Evolutionary conservation across 2,329 filamentous ascomycete species (phyloP).

Genomic region (Monilinia fructicola): DNA sequence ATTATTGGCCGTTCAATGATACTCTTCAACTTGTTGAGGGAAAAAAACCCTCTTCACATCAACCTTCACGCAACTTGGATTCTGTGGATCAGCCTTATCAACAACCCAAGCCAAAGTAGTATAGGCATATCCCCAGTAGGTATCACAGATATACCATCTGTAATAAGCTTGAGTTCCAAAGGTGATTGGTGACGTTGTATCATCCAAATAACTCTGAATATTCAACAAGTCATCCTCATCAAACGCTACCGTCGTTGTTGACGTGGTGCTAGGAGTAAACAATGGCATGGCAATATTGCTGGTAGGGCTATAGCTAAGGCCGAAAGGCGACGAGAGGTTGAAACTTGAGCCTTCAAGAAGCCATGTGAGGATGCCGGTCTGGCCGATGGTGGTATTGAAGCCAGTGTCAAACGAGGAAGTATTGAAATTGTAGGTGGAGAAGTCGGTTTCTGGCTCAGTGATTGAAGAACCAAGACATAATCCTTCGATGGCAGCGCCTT

Average conservation of each 20-base stretch:
- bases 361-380: constrained; percentile 34
- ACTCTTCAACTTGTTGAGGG: not conserved
- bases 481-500: constrained; percentile 49
- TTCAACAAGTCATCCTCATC: constrained; percentile 43
- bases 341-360: constrained; percentile 34
- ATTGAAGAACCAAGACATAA: constrained; percentile 43
- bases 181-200: constrained; percentile 41
- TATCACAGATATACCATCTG: constrained; percentile 49
- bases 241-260: constrained; percentile 43
- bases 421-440: constrained; percentile 32
- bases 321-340: constrained; percentile 41
- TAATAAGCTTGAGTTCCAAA: constrained; percentile 31
- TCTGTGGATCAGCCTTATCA: constrained; percentile 44
- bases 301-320: constrained; percentile 42
- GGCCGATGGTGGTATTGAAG: constrained; percentile 30
- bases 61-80: constrained; percentile 48
- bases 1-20: not conserved
- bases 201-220: constrained; percentile 45
- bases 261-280: constrained; percentile 38
- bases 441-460: constrained; percentile 28
- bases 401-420: constrained; percentile 27
- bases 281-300: constrained; percentile 47
- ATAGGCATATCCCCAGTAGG: constrained; percentile 45
- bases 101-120: constrained; percentile 46
- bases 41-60: constrained; percentile 42